Evolutionary conservation across 345 rosid species (phyloP).

Genomic region (Hevea brasiliensis): DNA sequence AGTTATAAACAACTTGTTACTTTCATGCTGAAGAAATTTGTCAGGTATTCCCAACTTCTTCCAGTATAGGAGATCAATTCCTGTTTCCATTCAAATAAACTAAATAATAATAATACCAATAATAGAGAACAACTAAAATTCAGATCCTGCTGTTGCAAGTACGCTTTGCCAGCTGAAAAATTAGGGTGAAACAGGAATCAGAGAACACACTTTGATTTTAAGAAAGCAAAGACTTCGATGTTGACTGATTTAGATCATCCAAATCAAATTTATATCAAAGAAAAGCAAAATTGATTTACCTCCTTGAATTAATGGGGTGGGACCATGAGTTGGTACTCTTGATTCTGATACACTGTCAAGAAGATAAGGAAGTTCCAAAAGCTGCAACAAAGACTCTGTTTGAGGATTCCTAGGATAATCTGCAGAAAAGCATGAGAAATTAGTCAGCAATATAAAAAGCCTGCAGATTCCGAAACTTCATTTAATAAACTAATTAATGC

Average conservation of each 20-base stretch:
- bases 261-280: not conserved
- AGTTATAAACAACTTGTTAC: not conserved
- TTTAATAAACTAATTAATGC: constrained; percentile 10
- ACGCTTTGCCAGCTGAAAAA: not conserved
- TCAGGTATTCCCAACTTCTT: not conserved
- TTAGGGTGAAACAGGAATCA: not conserved
- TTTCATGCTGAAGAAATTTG: not conserved
- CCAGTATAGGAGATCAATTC: not conserved
- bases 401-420: constrained; percentile 70
- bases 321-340: constrained; percentile 28
- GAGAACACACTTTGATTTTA: not conserved
- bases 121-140: not conserved
- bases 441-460: not conserved
- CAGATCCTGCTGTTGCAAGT: not conserved
- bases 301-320: constrained; percentile 33
- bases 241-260: not conserved
- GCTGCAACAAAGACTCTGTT: constrained; percentile 65
- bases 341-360: constrained; percentile 56
- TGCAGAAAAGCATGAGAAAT: constrained; percentile 16
- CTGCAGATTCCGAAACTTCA: constrained; percentile 1
- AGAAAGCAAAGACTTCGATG: not conserved
- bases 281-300: constrained; percentile 35
- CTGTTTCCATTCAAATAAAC: not conserved
- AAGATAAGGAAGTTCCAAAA: constrained; percentile 80
- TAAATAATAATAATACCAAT: not conserved